Evolutionary conservation across 108 stramenopile genomes (phyloP).

Genomic region (Discostella stelligeroides): DNA sequence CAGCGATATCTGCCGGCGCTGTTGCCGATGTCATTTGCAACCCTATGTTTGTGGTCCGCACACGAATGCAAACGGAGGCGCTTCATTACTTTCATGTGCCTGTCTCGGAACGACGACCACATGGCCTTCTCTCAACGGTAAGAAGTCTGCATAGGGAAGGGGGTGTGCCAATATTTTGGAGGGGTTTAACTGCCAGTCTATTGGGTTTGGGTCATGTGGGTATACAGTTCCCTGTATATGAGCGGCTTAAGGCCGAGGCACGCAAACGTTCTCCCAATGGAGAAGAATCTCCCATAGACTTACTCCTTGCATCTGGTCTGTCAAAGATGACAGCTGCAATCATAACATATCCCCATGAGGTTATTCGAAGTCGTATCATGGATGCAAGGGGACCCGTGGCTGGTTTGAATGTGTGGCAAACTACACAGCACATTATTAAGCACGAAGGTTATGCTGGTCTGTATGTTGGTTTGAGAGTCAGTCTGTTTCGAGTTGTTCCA

Average conservation of each 20-base stretch:
- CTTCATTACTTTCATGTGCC: conserved; percentile 68
- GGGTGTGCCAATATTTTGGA: conserved; percentile 79
- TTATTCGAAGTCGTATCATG: conserved; percentile 88
- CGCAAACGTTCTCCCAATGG: conserved; percentile 45
- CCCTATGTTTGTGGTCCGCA: conserved; percentile 91
- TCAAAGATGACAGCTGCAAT: conserved; percentile 84
- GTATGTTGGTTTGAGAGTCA: conserved; percentile 82
- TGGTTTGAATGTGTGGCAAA: conserved; percentile 49
- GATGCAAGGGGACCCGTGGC: conserved; percentile 62
- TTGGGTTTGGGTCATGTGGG: conserved; percentile 90
- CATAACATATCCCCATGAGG: conserved; percentile 92
- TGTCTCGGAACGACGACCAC: conserved; percentile 28
- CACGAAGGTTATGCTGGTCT: conserved; percentile 77
- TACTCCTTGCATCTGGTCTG: conserved; percentile 74
- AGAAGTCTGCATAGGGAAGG: conserved; percentile 60
- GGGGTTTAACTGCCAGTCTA: conserved; percentile 87
- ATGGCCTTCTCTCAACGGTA: conserved; percentile 62
- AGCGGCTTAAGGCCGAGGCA: conserved; percentile 73
- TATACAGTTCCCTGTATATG: conserved; percentile 92
- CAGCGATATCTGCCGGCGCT: conserved; percentile 83
- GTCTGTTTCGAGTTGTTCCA: conserved; percentile 82
- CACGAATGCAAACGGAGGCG: conserved; percentile 88
- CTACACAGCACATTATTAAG: conserved; percentile 53
- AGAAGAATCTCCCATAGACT: conserved; percentile 67
- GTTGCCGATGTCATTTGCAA: conserved; percentile 89